Conservation (phyloP, 441 rosid species). For the Pelargonium citronellum region DNA sequence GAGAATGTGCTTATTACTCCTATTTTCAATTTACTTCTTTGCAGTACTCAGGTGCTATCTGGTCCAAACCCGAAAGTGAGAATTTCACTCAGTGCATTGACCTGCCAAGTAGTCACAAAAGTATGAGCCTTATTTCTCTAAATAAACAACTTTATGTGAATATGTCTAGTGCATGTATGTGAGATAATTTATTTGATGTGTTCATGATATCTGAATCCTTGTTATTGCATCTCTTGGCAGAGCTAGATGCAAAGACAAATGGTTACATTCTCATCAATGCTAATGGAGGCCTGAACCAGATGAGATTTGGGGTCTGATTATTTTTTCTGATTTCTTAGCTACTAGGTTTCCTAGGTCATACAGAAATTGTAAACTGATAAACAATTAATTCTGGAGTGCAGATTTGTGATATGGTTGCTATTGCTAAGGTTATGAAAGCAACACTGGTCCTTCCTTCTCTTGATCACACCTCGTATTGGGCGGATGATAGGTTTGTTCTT, state of each 20-base stretch:
- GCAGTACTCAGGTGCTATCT: slow-evolving; percentile 60
- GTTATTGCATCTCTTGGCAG: slow-evolving; percentile 37
- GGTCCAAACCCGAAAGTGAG: slow-evolving; percentile 71
- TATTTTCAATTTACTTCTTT: slow-evolving; percentile 25
- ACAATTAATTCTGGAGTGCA: slow-evolving; percentile 56
- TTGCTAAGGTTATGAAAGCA: slow-evolving; percentile 86
- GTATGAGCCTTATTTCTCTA: slow-evolving; percentile 32
- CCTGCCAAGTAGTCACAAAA: slow-evolving; percentile 43
- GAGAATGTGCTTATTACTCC: not conserved
- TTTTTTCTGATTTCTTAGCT: not conserved
- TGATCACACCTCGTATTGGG: slow-evolving; percentile 85
- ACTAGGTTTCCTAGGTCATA: not conserved
- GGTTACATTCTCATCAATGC: slow-evolving; percentile 88
- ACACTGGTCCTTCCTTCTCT: slow-evolving; percentile 88
- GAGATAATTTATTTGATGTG: not conserved
- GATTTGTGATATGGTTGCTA: slow-evolving; percentile 95
- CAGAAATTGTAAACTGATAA: slow-evolving; percentile 34
- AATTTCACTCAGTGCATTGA: slow-evolving; percentile 69
- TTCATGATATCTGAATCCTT: not conserved
- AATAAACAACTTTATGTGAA: not conserved
- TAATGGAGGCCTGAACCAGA: slow-evolving; percentile 96
- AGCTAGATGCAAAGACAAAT: slow-evolving; percentile 59
- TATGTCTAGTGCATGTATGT: not conserved
- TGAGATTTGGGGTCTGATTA: slow-evolving; percentile 95
- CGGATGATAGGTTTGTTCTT: slow-evolving; percentile 59